Conservation (phyloP, 495 filamentous ascomycete species). For the Aspergillus heteromorphus region DNA sequence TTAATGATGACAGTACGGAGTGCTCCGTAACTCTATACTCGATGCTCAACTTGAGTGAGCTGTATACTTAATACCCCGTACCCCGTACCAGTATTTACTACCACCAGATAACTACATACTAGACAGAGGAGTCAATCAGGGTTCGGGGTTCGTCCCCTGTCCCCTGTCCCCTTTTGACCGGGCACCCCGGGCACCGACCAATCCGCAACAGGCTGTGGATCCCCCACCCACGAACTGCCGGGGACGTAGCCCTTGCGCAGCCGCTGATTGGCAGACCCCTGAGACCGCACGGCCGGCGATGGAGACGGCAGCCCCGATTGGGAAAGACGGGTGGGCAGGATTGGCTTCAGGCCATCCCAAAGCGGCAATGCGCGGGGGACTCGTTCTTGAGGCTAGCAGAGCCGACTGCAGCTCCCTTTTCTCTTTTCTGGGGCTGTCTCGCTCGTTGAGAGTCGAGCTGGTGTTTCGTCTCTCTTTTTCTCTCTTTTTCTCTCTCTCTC, state of each 20-base stretch:
- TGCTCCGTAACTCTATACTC: too few species aligned
- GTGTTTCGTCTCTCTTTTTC: constrained; percentile 8
- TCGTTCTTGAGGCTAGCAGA: constrained; percentile 18
- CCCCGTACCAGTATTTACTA: too few species aligned
- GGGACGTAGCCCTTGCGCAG: neutral
- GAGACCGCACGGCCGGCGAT: neutral
- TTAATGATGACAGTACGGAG: too few species aligned
- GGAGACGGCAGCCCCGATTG: neutral
- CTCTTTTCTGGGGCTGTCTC: constrained; percentile 15
- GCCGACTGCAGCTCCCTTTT: constrained; percentile 4
- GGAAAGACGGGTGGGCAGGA: neutral
- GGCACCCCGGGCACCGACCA: too few species aligned
- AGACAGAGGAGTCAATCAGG: too few species aligned
- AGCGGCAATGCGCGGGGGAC: constrained; percentile 9
- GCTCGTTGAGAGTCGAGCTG: constrained; percentile 9
- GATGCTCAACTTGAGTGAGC: too few species aligned
- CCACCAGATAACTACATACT: too few species aligned
- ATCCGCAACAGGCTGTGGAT: constrained; percentile 4
- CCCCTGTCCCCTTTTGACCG: too few species aligned
- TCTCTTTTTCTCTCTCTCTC: constrained; percentile 12
- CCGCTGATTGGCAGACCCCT: constrained; percentile 13
- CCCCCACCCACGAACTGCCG: constrained; percentile 15
- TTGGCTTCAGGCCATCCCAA: constrained; percentile 15
- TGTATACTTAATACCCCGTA: too few species aligned
- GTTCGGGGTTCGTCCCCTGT: too few species aligned